Evolutionary conservation across 2,329 filamentous ascomycete species (phyloP), one percentile per base, ranked within the genome.

Genomic region (Aurifilum marmelostoma): DNA sequence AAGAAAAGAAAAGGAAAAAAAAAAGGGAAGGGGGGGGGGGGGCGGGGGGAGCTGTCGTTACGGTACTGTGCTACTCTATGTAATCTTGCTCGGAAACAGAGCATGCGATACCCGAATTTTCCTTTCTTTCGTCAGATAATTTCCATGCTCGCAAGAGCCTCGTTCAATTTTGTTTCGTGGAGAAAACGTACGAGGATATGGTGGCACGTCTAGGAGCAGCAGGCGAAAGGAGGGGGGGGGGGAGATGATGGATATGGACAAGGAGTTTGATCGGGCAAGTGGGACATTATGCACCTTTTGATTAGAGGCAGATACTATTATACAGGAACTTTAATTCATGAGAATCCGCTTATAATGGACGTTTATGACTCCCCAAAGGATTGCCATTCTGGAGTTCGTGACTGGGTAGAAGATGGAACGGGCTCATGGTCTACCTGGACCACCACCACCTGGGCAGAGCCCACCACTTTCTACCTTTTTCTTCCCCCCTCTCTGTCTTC

Each of bases 61-160:
- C 43, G 21, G 32, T 34, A 62, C 32, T 62, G 59, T 62, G 29
- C 21, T 41, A 43, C 11, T 41, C n/a, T 62, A n/a, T 47, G 43
- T 47, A 62, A 62, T 39, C 16, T 11, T 41, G 59, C 43, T 47
- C n/a, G 43, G 43, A 47, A 47, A 47, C 7, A 41, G 24, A 60
- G n/a, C 58, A 41, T 16, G 14, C 59, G 59, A 62, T 62, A 62
- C 59, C 59, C 37, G 39, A 37, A 8, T n/a, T 16, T 18, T 9
- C 37, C 39, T 27, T 27, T 16, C 16, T 21, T n/a, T 27, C 24
- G 3, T 16, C 39, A 62, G n/a, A 37, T 43, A 18, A 62, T 43
- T n/a, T 9, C 34, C 34, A 24, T 27, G 2, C n/a, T n/a, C 24
- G 34, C 59, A 37, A 8, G n/a, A 21, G 52, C 52, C 7, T 9